A percentile compares a stretch with the other conserved stretches of the same genome.
Conservation (phyloP, 108 stramenopile genomes). For the Discostella pseudostelligera region DNA sequence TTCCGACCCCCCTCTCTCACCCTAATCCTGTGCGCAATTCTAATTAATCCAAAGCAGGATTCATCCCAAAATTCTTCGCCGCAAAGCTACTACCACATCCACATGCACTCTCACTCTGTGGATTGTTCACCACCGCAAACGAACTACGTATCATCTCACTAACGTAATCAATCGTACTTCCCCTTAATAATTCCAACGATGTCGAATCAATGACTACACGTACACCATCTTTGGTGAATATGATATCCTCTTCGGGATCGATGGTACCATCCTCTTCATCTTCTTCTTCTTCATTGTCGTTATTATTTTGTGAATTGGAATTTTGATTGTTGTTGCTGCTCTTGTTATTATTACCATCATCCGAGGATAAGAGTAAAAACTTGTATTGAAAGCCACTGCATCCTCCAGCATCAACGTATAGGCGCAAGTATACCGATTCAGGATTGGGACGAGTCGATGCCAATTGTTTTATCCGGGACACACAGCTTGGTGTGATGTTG, state of each 20-base stretch:
- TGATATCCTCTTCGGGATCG: slow-evolving; percentile 61
- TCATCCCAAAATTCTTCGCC: slow-evolving; percentile 90
- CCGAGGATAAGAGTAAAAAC: slow-evolving; percentile 57
- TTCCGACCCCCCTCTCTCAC: too few species aligned
- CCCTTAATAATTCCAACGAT: slow-evolving; percentile 82
- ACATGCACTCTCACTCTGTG: slow-evolving; percentile 94
- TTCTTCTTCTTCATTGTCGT: slow-evolving; percentile 19
- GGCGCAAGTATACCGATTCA: slow-evolving; percentile 60
- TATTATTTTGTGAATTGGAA: slow-evolving; percentile 9
- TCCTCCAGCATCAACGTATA: slow-evolving; percentile 88
- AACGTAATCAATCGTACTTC: slow-evolving; percentile 93
- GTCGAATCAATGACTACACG: slow-evolving; percentile 69
- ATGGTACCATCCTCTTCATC: slow-evolving; percentile 53
- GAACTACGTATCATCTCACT: slow-evolving; percentile 95
- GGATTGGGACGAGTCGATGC: slow-evolving; percentile 46
- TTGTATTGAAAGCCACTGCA: slow-evolving; percentile 89
- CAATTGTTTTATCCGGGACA: slow-evolving; percentile 35
- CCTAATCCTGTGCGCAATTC: too few species aligned
- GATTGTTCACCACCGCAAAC: slow-evolving; percentile 94
- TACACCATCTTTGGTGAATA: slow-evolving; percentile 33
- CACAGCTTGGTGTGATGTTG: slow-evolving; percentile 45
- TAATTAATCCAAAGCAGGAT: slow-evolving; percentile 75
- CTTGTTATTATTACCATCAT: slow-evolving; percentile 6
- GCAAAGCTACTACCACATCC: slow-evolving; percentile 98
- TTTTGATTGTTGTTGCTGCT: slow-evolving; percentile 9